phyloP scores from a whole-genome alignment of 441 rosid genomes.

The Brassica hybrid region DNA sequence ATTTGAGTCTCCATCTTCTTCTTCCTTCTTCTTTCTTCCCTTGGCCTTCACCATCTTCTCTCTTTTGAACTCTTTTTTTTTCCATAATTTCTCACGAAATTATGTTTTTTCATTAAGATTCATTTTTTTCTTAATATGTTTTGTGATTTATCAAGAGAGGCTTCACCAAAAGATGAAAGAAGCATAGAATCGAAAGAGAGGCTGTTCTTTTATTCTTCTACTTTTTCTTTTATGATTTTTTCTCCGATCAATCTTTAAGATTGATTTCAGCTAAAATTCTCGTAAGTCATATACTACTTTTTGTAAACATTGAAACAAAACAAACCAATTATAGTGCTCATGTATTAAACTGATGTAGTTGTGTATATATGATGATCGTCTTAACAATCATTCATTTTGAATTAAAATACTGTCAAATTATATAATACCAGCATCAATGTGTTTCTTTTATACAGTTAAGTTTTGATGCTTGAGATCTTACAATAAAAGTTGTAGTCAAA shows the following conservation, averaged over 20 bases:
- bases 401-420: not conserved
- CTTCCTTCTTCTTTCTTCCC: conserved; percentile 20
- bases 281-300: not conserved
- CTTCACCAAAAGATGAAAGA: conserved; percentile 33
- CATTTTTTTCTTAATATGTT: conserved; percentile 29
- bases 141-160: conserved; percentile 30
- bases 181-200: conserved; percentile 35
- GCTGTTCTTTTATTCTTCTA: conserved; percentile 26
- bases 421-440: not conserved
- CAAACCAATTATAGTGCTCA: not conserved
- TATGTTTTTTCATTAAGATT: conserved; percentile 23
- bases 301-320: not conserved
- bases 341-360: not conserved
- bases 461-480: not conserved
- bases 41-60: conserved; percentile 18
- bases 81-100: conserved; percentile 25
- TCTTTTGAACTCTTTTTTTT: conserved; percentile 21
- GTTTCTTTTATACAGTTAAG: conserved; percentile 20
- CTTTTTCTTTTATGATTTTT: conserved; percentile 1
- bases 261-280: conserved; percentile 29
- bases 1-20: conserved; percentile 33
- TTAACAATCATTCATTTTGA: not conserved
- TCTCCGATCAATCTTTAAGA: conserved; percentile 5
- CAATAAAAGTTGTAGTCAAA: not conserved
- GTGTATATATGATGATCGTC: not conserved